These are phyloP conservation scores for Xylaria acuta DNA, from an alignment of 495 filamentous ascomycete species.

Conservation along the genomic window DNA sequence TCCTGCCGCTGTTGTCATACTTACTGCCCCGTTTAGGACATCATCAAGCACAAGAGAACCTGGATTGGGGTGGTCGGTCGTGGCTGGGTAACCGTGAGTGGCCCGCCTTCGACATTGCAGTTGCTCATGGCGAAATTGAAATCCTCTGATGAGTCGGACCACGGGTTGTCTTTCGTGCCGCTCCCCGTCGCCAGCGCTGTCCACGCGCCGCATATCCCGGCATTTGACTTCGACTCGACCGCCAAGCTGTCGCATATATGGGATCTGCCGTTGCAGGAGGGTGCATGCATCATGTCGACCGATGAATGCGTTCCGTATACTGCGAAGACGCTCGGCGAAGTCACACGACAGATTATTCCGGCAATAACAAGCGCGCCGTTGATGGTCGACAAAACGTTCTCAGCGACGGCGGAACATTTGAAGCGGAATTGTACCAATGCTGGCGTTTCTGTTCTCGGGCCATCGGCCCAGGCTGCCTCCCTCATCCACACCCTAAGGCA, in stretches of 20 bases:
- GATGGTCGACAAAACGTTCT: conserved; percentile 17
- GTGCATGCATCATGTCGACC: conserved; percentile 28
- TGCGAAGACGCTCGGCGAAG: conserved; percentile 21
- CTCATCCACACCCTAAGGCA: not conserved
- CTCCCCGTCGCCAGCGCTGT: conserved; percentile 27
- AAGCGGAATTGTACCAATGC: conserved; percentile 7
- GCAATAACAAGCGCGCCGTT: conserved; percentile 16
- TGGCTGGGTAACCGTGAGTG: conserved; percentile 26
- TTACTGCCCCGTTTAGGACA: conserved; percentile 10
- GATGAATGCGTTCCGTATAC: conserved; percentile 22
- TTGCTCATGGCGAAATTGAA: conserved; percentile 3
- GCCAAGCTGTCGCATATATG: conserved; percentile 23
- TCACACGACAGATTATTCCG: conserved; percentile 20
- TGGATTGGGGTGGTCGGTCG: conserved; percentile 26
- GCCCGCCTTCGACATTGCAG: conserved; percentile 25
- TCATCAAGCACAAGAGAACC: conserved; percentile 17
- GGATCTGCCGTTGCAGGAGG: conserved; percentile 25
- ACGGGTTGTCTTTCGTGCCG: not conserved
- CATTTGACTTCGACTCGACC: conserved; percentile 21
- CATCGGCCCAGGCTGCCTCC: conserved; percentile 12
- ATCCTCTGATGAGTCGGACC: too few species aligned
- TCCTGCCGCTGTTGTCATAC: not conserved
- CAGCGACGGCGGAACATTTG: conserved; percentile 19
- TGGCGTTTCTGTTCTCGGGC: conserved; percentile 19
- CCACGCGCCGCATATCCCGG: conserved; percentile 26